A percentile compares a stretch with the other conserved stretches of the same genome.
Evolutionary conservation across 805 yeast species (phyloP).

Genomic region (Candida qinlingensis): DNA sequence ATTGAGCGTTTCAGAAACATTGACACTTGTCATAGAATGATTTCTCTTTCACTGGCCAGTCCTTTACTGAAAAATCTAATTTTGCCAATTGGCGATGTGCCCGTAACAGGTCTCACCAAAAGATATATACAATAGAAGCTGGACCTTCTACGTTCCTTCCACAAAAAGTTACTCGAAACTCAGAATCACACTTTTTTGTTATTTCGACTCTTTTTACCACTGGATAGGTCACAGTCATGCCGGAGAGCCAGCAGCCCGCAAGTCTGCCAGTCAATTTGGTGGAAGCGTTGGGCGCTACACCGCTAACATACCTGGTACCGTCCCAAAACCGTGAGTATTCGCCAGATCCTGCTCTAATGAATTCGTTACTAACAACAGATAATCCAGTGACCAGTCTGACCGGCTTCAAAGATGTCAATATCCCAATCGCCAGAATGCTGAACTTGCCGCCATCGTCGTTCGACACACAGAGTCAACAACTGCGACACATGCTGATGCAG

Average conservation of each 20-base stretch:
- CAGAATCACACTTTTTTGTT: no score
- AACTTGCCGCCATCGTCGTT: not conserved
- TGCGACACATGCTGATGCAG: not conserved
- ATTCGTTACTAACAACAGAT: no score
- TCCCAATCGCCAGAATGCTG: not conserved
- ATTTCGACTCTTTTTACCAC: not conserved
- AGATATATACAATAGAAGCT: no score
- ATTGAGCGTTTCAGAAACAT: no score
- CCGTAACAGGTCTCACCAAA: no score
- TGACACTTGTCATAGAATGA: no score
- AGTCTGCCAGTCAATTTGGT: conserved; percentile 18
- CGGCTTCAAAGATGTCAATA: not conserved
- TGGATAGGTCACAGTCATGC: not conserved
- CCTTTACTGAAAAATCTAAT: no score
- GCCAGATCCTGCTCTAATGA: not conserved
- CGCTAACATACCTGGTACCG: conserved; percentile 35
- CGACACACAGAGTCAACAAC: not conserved
- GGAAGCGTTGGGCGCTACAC: conserved; percentile 29
- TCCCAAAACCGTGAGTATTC: conserved; percentile 32
- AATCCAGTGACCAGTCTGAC: not conserved
- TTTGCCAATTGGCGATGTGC: no score
- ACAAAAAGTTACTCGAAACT: no score
- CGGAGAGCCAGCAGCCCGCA: not conserved
- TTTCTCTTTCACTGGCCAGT: no score
- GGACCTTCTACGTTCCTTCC: no score